Evolutionary conservation across 192 early-diverging fungal genomes (phyloP), one percentile per base, ranked within the genome.

Genomic region (Gamsiella multidivaricata): DNA sequence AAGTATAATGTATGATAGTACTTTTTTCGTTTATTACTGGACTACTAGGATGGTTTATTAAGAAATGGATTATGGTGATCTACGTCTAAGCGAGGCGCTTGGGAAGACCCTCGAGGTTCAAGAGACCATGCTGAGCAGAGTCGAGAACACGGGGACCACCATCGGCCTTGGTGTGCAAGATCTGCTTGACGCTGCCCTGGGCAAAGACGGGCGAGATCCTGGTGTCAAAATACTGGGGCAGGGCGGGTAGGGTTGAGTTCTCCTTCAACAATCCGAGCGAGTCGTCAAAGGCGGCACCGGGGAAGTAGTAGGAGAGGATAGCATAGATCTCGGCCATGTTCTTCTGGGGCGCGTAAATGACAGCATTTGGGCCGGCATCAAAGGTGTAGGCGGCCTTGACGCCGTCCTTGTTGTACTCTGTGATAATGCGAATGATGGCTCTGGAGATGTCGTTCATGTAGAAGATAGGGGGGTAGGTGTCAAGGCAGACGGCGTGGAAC

Each of bases 291-390:
- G 80, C 80, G 39, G 76, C 64, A 29, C 83, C 80, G 36, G 97
- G 96, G 88, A 99, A 97, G 80, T 93, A 93, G 56, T 89, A 84
- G 14, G 94, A 87, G 54, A 97, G 80, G 43, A 99, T 70, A 70
- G 91, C 86, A 45, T 97, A 86, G 53, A 99, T 89, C 72, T 96
- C 93, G 41, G 85, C 80, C 80, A 96, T 92, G 80, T 98, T 88
- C 61, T 91, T 84, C 64, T 86, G 81, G 39, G 88, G 87, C 23
- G 94, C 87, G 70, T 98, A 99, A 63, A 99, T 92, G 8, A 99
- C 98, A 0, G 97, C 96, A 67, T 99, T 99, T 46, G 98, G 98
- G 31, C 98, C 98, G 20, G 98, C 98, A 80, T 99, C 98, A 80
- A 90, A 99, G 11, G 98, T 99, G 84, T 99, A 99, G 2, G 98